phyloP scores from a whole-genome alignment of 495 filamentous ascomycete species.

The Penicillium daleae region DNA sequence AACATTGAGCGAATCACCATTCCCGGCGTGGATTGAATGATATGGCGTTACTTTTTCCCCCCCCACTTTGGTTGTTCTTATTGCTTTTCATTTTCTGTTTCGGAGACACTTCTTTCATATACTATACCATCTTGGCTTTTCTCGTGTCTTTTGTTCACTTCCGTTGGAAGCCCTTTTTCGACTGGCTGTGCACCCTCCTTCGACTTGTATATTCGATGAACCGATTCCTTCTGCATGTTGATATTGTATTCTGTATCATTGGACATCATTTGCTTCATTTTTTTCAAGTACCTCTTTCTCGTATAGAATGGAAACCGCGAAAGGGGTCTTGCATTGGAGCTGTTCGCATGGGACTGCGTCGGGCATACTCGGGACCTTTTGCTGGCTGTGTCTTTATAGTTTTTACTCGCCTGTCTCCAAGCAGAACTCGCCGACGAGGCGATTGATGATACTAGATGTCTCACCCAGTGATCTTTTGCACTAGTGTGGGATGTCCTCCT shows the following conservation, averaged over 20 bases:
- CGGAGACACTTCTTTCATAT: not conserved
- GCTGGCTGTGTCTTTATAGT: not conserved
- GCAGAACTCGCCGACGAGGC: not conserved
- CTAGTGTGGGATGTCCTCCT: not conserved
- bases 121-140: not conserved
- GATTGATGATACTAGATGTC: not conserved
- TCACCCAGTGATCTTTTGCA: not conserved
- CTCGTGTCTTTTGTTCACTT: not conserved
- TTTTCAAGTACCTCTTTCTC: not conserved
- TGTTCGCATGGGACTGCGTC: not conserved
- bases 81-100: not conserved
- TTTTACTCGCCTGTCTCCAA: not conserved
- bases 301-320: not conserved
- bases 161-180: not conserved
- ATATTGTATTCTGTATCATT: not conserved
- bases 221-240: not conserved
- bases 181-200: not conserved
- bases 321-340: not conserved
- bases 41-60: constrained; percentile 2
- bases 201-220: constrained; percentile 1
- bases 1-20: constrained; percentile 14
- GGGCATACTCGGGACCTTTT: not conserved
- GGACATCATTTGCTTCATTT: not conserved
- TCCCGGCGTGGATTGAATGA: not conserved
- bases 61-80: not conserved